A percentile compares a stretch with the other conserved stretches of the same genome.
These are phyloP conservation scores for Iris pallida DNA, from an alignment of 116 monocot species.

Conservation along the genomic window DNA sequence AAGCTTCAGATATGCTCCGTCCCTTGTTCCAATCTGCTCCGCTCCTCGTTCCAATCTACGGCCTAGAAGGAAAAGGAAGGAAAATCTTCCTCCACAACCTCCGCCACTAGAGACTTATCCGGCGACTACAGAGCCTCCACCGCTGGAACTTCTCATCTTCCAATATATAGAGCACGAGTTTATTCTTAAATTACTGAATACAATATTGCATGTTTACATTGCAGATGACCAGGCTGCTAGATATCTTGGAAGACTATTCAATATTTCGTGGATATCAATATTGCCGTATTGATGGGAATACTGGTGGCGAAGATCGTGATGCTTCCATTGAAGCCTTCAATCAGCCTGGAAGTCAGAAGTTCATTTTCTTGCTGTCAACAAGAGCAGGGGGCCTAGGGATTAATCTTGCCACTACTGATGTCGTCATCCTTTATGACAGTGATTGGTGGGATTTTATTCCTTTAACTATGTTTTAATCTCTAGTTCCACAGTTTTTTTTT, in stretches of 20 bases:
- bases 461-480: not conserved
- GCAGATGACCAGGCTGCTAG: conserved; percentile 96
- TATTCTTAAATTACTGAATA: not conserved
- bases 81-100: too few relatives aligned
- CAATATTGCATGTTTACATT: conserved; percentile 4
- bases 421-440: conserved; percentile 98
- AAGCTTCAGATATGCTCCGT: too few relatives aligned
- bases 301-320: conserved; percentile 98
- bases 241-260: conserved; percentile 92
- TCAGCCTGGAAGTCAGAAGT: conserved; percentile 94
- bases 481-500: not conserved
- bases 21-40: too few relatives aligned
- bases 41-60: too few relatives aligned
- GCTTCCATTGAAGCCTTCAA: conserved; percentile 92
- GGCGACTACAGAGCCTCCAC: too few relatives aligned
- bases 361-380: conserved; percentile 93
- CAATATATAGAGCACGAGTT: not conserved
- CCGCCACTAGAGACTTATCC: too few relatives aligned
- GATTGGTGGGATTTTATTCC: conserved; percentile 60
- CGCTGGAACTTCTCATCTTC: too few relatives aligned
- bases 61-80: too few relatives aligned
- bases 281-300: conserved; percentile 98
- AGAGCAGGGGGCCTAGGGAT: conserved; percentile 98
- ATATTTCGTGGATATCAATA: conserved; percentile 86
- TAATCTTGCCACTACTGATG: conserved; percentile 98